A percentile compares a stretch with the other conserved stretches of the same genome.
Evolutionary conservation across 208 protist species (phyloP).

Genomic region (Crithidia brevicula): DNA sequence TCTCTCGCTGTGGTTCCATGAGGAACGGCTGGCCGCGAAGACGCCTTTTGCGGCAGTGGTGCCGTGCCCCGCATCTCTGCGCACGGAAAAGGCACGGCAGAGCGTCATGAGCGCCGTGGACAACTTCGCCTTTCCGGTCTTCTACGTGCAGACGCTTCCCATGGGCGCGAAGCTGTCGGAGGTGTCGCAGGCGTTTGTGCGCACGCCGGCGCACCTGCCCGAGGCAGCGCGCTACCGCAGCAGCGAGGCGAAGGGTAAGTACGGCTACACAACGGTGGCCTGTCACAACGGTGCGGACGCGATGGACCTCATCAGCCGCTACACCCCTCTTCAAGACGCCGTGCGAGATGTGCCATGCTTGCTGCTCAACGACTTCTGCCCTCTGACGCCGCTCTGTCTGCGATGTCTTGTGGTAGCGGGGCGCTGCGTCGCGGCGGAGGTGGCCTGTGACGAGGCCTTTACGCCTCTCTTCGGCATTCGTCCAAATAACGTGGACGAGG

Average conservation of each 20-base stretch:
- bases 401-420: slow-evolving; percentile 55
- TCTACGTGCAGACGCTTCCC: slow-evolving; percentile 64
- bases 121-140: slow-evolving; percentile 47
- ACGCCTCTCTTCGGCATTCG: slow-evolving; percentile 43
- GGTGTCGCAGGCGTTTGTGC: slow-evolving; percentile 55
- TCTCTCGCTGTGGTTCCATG: slow-evolving; percentile 57
- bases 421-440: slow-evolving; percentile 63
- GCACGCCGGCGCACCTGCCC: slow-evolving; percentile 38
- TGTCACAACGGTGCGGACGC: slow-evolving; percentile 50
- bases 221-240: slow-evolving; percentile 24
- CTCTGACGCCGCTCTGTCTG: slow-evolving; percentile 39
- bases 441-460: slow-evolving; percentile 46
- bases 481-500: slow-evolving; percentile 17
- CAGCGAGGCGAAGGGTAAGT: slow-evolving; percentile 30
- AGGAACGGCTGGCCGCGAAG: slow-evolving; percentile 43
- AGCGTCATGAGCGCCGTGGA: slow-evolving; percentile 46
- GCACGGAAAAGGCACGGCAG: slow-evolving; percentile 28
- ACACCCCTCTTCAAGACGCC: slow-evolving; percentile 37
- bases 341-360: slow-evolving; percentile 55
- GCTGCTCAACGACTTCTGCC: slow-evolving; percentile 63
- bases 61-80: slow-evolving; percentile 43
- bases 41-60: slow-evolving; percentile 71
- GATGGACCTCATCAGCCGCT: slow-evolving; percentile 36
- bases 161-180: slow-evolving; percentile 50
- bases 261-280: slow-evolving; percentile 43